Percentiles rank a stretch among this genome's conserved stretches.
phyloP scores from a whole-genome alignment of 345 rosid species.

The Acer campestre region DNA sequence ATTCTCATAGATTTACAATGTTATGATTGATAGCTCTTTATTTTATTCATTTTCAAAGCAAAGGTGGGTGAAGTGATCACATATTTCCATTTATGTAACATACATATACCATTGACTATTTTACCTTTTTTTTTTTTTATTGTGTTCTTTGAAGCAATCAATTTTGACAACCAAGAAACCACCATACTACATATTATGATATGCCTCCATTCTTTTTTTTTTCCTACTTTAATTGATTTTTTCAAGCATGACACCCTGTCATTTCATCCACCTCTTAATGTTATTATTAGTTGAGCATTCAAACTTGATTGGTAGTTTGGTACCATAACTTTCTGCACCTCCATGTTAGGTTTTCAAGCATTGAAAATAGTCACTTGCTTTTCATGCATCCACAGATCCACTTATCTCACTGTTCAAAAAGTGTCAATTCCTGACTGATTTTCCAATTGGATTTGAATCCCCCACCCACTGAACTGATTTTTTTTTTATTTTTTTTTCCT shows the following conservation, averaged over 20 bases:
- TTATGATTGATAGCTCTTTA: neutral
- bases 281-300: constrained; percentile 18
- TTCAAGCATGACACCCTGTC: constrained; percentile 27
- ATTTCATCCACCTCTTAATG: constrained; percentile 2
- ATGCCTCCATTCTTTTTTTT: neutral
- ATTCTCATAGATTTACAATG: neutral
- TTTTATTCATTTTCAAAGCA: constrained; percentile 1
- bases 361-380: constrained; percentile 9
- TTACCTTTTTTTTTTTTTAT: neutral
- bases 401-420: neutral
- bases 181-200: neutral
- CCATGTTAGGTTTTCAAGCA: constrained; percentile 26
- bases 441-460: too few relatives aligned
- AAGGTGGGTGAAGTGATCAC: neutral
- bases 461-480: too few relatives aligned
- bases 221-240: neutral
- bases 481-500: too few relatives aligned
- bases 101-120: constrained; percentile 20
- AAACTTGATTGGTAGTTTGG: constrained; percentile 3
- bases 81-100: neutral
- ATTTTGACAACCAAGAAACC: constrained; percentile 24
- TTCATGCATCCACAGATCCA: neutral
- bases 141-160: neutral
- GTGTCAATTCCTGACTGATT: too few relatives aligned
- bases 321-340: neutral